phyloP scores from a whole-genome alignment of 202 grass and related monocot species.

The Panicum hallii region DNA sequence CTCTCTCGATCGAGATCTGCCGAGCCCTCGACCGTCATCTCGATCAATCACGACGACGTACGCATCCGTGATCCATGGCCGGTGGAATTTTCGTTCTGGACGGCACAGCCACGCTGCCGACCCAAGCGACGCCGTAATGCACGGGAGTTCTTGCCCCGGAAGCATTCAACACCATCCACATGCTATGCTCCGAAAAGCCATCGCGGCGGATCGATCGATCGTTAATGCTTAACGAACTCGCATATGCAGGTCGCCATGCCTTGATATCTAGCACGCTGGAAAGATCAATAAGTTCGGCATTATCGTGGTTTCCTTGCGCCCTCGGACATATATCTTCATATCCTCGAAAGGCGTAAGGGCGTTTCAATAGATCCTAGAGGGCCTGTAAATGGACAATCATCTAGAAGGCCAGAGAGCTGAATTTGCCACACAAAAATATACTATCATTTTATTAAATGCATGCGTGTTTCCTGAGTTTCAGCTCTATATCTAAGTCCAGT shows the following conservation, averaged over 20 bases:
- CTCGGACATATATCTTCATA: conserved; percentile 24
- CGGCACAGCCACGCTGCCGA: conserved; percentile 45
- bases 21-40: not conserved
- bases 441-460: too few species aligned
- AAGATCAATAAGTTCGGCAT: not conserved
- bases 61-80: not conserved
- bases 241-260: not conserved
- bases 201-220: not conserved
- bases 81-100: conserved; percentile 39
- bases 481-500: too few species aligned
- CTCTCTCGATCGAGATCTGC: not conserved
- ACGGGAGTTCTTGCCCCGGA: conserved; percentile 12
- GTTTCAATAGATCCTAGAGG: not conserved
- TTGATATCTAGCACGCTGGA: not conserved
- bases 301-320: conserved; percentile 24
- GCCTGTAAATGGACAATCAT: not conserved
- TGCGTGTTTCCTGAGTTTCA: too few species aligned
- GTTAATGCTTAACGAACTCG: conserved; percentile 4
- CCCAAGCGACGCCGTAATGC: conserved; percentile 11
- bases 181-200: not conserved
- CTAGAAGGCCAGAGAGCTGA: conserved; percentile 3
- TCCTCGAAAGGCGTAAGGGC: conserved; percentile 4
- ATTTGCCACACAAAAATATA: not conserved
- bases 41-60: not conserved
- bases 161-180: conserved; percentile 27